Percentiles rank a stretch among this genome's conserved stretches.
phyloP scores from a whole-genome alignment of 768 basidiomycete species.

The Lyophyllum atratum region DNA sequence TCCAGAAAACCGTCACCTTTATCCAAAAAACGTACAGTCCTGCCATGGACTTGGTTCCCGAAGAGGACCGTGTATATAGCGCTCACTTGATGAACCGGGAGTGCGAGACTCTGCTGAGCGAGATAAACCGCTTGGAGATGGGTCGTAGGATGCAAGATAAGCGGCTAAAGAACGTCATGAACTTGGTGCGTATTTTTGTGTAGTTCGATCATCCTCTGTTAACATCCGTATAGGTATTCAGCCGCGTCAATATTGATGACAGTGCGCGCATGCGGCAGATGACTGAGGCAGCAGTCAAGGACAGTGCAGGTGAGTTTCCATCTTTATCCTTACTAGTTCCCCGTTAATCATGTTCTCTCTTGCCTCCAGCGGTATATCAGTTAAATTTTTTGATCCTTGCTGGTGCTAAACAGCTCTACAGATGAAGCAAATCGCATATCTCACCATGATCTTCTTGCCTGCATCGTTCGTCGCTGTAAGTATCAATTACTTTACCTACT shows the following conservation, averaged over 20 bases:
- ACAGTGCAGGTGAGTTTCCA: slow-evolving; percentile 44
- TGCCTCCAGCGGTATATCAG: slow-evolving; percentile 22
- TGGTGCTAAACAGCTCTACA: slow-evolving; percentile 11
- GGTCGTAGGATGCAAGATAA: slow-evolving; percentile 47
- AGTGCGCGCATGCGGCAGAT: slow-evolving; percentile 52
- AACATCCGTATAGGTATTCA: slow-evolving; percentile 48
- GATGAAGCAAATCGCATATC: slow-evolving; percentile 63
- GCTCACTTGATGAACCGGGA: slow-evolving; percentile 43
- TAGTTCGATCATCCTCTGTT: neutral
- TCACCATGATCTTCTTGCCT: slow-evolving; percentile 64
- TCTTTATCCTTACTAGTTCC: neutral
- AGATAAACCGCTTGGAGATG: slow-evolving; percentile 47
- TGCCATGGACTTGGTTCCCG: slow-evolving; percentile 41
- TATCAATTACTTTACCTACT: neutral
- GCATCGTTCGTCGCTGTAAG: slow-evolving; percentile 53
- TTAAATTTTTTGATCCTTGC: neutral
- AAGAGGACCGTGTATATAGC: slow-evolving; percentile 30
- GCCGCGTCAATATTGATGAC: slow-evolving; percentile 58
- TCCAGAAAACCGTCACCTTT: slow-evolving; percentile 51
- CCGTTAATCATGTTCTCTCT: neutral
- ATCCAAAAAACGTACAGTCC: slow-evolving; percentile 46
- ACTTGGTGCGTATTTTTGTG: slow-evolving; percentile 34
- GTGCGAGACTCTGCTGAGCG: slow-evolving; percentile 48
- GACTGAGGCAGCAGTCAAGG: slow-evolving; percentile 52
- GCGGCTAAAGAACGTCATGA: slow-evolving; percentile 54